Evolutionary conservation across 2,329 filamentous ascomycete species (phyloP).

Genomic region (Alternaria angustiovoidea): DNA sequence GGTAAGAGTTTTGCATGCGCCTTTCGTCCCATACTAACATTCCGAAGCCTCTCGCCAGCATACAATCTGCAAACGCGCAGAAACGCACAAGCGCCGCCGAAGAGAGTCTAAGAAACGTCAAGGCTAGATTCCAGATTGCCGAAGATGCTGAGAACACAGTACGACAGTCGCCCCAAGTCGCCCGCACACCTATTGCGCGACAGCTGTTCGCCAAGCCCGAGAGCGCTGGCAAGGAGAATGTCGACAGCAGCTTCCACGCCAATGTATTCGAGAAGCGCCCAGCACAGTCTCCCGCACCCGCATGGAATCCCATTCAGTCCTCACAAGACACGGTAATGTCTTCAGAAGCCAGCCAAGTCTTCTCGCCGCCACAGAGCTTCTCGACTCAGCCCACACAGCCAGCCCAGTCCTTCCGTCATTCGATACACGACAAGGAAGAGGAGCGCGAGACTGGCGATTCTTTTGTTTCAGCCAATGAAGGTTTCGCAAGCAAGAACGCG

Average conservation of each 20-base stretch:
- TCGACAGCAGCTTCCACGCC: conserved; percentile 30
- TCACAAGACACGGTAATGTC: conserved; percentile 44
- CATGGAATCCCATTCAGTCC: conserved; percentile 30
- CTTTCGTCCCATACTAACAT: conserved; percentile 23
- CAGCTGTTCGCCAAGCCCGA: conserved; percentile 39
- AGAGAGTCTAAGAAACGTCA: conserved; percentile 60
- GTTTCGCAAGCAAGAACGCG: conserved; percentile 42
- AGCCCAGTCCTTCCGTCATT: conserved; percentile 39
- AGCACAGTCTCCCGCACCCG: conserved; percentile 41
- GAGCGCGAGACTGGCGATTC: conserved; percentile 53
- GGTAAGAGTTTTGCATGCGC: conserved; percentile 66
- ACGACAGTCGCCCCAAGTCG: conserved; percentile 31
- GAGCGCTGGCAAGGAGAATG: conserved; percentile 42
- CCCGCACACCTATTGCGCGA: conserved; percentile 38
- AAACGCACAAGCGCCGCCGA: conserved; percentile 62
- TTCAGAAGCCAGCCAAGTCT: conserved; percentile 40
- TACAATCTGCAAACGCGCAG: conserved; percentile 56
- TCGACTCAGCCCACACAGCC: conserved; percentile 45
- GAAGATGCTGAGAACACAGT: conserved; percentile 58
- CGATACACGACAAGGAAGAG: conserved; percentile 32
- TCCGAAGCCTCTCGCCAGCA: conserved; percentile 57
- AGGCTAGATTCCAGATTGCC: conserved; percentile 67
- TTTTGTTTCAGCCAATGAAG: conserved; percentile 60
- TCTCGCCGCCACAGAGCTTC: conserved; percentile 43
- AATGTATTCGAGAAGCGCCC: conserved; percentile 53